Conservation (phyloP, 495 filamentous ascomycete genomes). For the Aspergillus bridgeri region DNA sequence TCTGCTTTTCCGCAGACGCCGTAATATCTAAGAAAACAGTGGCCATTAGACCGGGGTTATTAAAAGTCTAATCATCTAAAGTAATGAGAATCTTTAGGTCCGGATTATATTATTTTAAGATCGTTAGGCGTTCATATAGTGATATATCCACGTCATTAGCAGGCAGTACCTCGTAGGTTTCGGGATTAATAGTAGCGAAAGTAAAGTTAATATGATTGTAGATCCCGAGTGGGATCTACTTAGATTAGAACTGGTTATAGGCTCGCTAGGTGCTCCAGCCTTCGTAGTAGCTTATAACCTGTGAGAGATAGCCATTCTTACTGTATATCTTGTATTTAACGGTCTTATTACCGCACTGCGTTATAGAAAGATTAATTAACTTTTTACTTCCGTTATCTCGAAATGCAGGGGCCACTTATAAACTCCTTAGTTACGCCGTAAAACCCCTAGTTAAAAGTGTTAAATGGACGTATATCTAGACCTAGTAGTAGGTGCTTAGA, state of each 20-base stretch:
- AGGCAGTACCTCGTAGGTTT: conserved; percentile 4
- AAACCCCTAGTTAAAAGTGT: not conserved
- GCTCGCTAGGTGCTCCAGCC: not conserved
- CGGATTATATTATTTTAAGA: conserved; percentile 27
- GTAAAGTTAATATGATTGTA: conserved; percentile 6
- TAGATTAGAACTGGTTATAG: not conserved
- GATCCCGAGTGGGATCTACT: conserved; percentile 3
- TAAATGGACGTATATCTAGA: no score
- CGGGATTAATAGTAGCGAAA: conserved; percentile 4
- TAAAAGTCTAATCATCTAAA: conserved; percentile 43
- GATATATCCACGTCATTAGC: conserved; percentile 15
- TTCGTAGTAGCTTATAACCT: conserved; percentile 9
- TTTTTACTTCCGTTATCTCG: no score
- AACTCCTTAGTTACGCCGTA: conserved; percentile 10
- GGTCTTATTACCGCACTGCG: conserved; percentile 15
- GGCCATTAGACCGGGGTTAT: conserved; percentile 21
- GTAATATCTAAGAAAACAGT: conserved; percentile 30
- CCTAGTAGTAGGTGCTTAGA: no score
- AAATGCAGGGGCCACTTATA: not conserved
- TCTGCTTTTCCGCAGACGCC: conserved; percentile 24
- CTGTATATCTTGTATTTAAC: conserved; percentile 5
- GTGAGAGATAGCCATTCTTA: not conserved
- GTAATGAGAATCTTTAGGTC: conserved; percentile 39
- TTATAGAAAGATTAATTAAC: no score
- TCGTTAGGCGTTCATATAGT: conserved; percentile 44